phyloP scores from a whole-genome alignment of 495 filamentous ascomycete species.

The Aspergillus nidulans region DNA sequence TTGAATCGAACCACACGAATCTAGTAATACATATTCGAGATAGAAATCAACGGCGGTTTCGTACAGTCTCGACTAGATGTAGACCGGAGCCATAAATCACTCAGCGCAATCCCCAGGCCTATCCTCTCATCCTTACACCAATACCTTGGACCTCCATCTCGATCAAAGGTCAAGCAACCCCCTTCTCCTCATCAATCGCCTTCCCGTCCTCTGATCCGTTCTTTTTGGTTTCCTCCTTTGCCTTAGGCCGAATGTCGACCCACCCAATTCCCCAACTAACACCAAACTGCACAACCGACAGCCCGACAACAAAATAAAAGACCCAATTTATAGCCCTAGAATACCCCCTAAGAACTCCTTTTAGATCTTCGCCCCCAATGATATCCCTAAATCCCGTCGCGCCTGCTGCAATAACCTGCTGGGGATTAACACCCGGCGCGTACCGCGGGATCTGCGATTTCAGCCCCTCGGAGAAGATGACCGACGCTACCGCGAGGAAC shows the following conservation, averaged over 20 bases:
- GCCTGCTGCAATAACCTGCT: constrained; percentile 50
- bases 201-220: too few relatives aligned
- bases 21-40: too few relatives aligned
- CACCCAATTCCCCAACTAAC: constrained; percentile 46
- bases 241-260: constrained; percentile 37
- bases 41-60: too few relatives aligned
- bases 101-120: too few relatives aligned
- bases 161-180: too few relatives aligned
- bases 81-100: too few relatives aligned
- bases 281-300: constrained; percentile 23
- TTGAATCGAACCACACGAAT: too few relatives aligned
- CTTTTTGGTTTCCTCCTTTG: too few relatives aligned
- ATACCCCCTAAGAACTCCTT: constrained; percentile 56
- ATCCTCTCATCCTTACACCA: too few relatives aligned
- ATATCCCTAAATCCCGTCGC: constrained; percentile 50
- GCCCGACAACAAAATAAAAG: constrained; percentile 37
- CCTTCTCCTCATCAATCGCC: too few relatives aligned
- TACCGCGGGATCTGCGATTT: constrained; percentile 40
- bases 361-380: constrained; percentile 38
- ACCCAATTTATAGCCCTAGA: constrained; percentile 29
- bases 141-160: too few relatives aligned
- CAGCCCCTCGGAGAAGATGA: constrained; percentile 62
- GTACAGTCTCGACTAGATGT: too few relatives aligned
- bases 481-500: constrained; percentile 62
- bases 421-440: constrained; percentile 31